Evolutionary conservation across 805 yeast species (phyloP).

Genomic region (Cyberlindnera mycetangii): DNA sequence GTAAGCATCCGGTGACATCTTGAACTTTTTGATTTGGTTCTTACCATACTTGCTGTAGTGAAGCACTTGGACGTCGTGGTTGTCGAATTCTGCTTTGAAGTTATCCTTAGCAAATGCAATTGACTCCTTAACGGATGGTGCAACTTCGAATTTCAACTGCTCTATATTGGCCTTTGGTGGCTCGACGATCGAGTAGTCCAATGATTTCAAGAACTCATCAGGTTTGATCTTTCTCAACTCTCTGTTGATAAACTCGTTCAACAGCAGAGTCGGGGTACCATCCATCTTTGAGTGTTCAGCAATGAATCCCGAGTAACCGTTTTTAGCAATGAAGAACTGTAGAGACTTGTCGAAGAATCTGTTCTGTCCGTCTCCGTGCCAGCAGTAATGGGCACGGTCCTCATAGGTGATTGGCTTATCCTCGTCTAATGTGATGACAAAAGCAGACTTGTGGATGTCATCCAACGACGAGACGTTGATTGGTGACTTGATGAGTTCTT

Average conservation of each 20-base stretch:
- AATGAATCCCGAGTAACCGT: conserved; percentile 87
- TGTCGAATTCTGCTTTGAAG: conserved; percentile 49
- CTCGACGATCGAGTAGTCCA: conserved; percentile 11
- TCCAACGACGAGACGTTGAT: conserved; percentile 58
- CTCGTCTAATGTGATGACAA: conserved; percentile 78
- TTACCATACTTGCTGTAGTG: conserved; percentile 86
- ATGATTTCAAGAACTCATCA: conserved; percentile 24
- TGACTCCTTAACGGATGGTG: conserved; percentile 46
- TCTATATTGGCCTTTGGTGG: conserved; percentile 14
- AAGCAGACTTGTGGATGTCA: conserved; percentile 73
- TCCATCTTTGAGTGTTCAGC: conserved; percentile 99
- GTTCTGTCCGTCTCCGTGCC: conserved; percentile 96
- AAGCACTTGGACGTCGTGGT: conserved; percentile 76
- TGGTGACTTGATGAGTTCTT: conserved; percentile 56
- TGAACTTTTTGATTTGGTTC: conserved; percentile 75
- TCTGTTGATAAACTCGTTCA: conserved; percentile 72
- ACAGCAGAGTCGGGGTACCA: conserved; percentile 89
- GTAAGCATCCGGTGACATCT: conserved; percentile 89
- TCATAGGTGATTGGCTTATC: conserved; percentile 68
- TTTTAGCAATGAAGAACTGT: conserved; percentile 76
- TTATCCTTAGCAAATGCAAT: conserved; percentile 54
- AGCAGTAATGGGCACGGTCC: conserved; percentile 77
- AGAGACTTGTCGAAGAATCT: conserved; percentile 90
- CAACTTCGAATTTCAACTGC: conserved; percentile 55
- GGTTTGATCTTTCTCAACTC: conserved; percentile 49